Evolutionary conservation across 1,139 yeast genomes (phyloP).

Genomic region (Taphrina sp.): DNA sequence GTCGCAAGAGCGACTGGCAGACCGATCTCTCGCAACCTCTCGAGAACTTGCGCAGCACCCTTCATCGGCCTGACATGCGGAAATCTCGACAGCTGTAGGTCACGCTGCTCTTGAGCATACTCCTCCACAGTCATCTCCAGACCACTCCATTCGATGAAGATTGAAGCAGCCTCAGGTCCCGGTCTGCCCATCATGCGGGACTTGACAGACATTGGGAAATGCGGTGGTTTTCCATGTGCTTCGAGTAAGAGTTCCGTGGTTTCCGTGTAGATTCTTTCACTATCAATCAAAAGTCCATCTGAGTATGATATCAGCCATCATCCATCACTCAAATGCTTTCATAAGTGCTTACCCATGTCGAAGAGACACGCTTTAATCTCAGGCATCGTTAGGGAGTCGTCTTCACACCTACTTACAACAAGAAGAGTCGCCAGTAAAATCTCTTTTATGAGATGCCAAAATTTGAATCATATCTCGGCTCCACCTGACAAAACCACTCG

Average conservation of each 20-base stretch:
- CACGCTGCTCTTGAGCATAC: slow-evolving; percentile 53
- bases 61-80: slow-evolving; percentile 65
- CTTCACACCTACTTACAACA: too few relatives aligned
- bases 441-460: too few relatives aligned
- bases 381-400: too few relatives aligned
- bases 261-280: slow-evolving; percentile 86
- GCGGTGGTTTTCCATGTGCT: slow-evolving; percentile 62
- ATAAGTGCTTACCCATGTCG: too few relatives aligned
- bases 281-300: slow-evolving; percentile 84
- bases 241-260: slow-evolving; percentile 61
- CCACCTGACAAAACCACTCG: too few relatives aligned
- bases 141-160: slow-evolving; percentile 64
- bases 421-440: too few relatives aligned
- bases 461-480: too few relatives aligned
- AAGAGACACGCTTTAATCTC: slow-evolving; percentile 74
- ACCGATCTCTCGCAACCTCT: slow-evolving; percentile 50
- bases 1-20: slow-evolving; percentile 93
- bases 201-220: slow-evolving; percentile 86
- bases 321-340: neutral
- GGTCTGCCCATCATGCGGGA: slow-evolving; percentile 86
- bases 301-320: slow-evolving; percentile 65
- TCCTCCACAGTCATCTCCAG: slow-evolving; percentile 61
- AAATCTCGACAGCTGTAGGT: slow-evolving; percentile 63
- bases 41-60: slow-evolving; percentile 72
- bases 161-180: slow-evolving; percentile 65